phyloP scores from a whole-genome alignment of 1,284 basidiomycete species.

The Violaceomyces palustris region DNA sequence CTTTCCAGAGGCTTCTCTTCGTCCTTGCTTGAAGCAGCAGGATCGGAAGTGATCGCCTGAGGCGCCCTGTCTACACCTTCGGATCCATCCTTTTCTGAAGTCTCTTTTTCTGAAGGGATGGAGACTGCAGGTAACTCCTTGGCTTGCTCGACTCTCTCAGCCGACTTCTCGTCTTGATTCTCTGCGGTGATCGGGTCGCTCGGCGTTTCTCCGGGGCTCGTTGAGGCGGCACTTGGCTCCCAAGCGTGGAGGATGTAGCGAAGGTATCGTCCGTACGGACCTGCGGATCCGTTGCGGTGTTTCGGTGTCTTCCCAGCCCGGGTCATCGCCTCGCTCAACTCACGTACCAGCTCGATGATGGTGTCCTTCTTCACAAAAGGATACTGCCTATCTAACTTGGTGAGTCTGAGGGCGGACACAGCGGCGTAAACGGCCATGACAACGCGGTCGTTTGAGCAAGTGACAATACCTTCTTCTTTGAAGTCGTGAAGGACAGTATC shows the following conservation, averaged over 20 bases:
- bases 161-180: slow-evolving; percentile 9
- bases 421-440: slow-evolving; percentile 43
- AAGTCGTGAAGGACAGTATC: slow-evolving; percentile 36
- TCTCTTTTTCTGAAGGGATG: slow-evolving; percentile 18
- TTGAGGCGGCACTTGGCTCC: slow-evolving; percentile 7
- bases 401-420: slow-evolving; percentile 36
- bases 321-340: slow-evolving; percentile 23
- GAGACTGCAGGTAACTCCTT: slow-evolving; percentile 22
- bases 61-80: no score
- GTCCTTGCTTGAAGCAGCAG: no score
- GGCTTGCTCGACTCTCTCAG: slow-evolving; percentile 23
- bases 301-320: slow-evolving; percentile 38
- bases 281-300: slow-evolving; percentile 40
- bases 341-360: slow-evolving; percentile 21
- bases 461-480: slow-evolving; percentile 23
- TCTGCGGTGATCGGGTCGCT: not conserved
- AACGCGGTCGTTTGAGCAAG: slow-evolving; percentile 35
- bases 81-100: slow-evolving; percentile 5
- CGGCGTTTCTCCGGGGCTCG: not conserved
- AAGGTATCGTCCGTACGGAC: slow-evolving; percentile 37
- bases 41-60: not conserved
- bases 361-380: slow-evolving; percentile 30
- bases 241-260: slow-evolving; percentile 28
- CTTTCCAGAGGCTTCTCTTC: no score
- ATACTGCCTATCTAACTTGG: slow-evolving; percentile 32